phyloP scores from a whole-genome alignment of 2,329 filamentous ascomycete species.

The Fusarium nurragi region DNA sequence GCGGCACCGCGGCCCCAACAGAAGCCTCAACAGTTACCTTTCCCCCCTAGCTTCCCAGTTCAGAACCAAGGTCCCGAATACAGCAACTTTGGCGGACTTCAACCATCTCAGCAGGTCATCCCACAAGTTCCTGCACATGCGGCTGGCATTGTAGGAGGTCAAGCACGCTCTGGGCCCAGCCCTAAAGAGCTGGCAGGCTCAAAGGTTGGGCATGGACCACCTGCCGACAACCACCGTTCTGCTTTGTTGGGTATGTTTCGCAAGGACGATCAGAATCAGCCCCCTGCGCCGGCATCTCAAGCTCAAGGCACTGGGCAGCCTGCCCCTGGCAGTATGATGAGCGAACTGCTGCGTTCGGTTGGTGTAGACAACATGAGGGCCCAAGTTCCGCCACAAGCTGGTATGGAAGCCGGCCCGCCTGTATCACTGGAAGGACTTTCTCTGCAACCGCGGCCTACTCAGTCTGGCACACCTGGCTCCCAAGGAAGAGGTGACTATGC shows the following conservation, averaged over 20 bases:
- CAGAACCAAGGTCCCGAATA: conserved; percentile 29
- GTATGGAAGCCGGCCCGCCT: conserved; percentile 24
- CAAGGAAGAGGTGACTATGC: conserved; percentile 29
- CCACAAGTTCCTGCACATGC: conserved; percentile 20
- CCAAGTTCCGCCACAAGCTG: conserved; percentile 24
- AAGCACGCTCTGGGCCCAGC: conserved; percentile 36
- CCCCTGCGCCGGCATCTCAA: conserved; percentile 15
- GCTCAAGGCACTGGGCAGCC: conserved; percentile 5
- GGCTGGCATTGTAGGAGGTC: not conserved
- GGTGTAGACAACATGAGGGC: conserved; percentile 15
- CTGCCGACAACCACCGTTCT: conserved; percentile 54
- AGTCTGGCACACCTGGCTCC: conserved; percentile 23
- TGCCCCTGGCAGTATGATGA: conserved; percentile 33
- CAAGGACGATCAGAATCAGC: conserved; percentile 43
- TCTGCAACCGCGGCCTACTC: conserved; percentile 24
- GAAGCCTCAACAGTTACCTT: conserved; percentile 28
- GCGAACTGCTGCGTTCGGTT: conserved; percentile 33
- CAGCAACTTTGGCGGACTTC: conserved; percentile 15
- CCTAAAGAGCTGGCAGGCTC: conserved; percentile 45
- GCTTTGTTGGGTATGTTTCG: conserved; percentile 66
- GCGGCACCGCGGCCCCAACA: conserved; percentile 34
- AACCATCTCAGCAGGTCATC: conserved; percentile 7
- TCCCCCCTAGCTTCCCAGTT: conserved; percentile 8
- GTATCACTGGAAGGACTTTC: conserved; percentile 39
- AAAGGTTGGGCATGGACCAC: conserved; percentile 34